Conservation (phyloP, 1,139 yeast species). For the Suhomyces terraborum region DNA sequence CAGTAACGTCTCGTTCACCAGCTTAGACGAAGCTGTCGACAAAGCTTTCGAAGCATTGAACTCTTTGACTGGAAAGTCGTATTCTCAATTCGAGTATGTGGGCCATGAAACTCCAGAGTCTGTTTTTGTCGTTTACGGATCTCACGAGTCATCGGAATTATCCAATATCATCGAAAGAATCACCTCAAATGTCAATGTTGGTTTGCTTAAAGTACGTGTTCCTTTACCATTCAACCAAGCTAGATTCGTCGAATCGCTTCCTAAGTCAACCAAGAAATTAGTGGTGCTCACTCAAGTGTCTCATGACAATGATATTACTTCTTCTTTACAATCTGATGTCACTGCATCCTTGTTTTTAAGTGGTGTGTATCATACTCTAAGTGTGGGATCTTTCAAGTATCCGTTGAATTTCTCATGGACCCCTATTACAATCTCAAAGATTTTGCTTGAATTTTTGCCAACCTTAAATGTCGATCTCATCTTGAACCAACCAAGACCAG, state of each 20-base stretch:
- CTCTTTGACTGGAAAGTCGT: slow-evolving; percentile 56
- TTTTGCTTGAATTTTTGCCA: slow-evolving; percentile 48
- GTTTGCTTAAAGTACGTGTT: slow-evolving; percentile 71
- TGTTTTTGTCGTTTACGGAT: slow-evolving; percentile 77
- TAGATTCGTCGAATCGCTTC: slow-evolving; percentile 60
- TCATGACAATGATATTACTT: slow-evolving; percentile 29
- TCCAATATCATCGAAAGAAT: slow-evolving; percentile 44
- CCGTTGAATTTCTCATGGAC: slow-evolving; percentile 59
- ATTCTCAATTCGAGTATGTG: slow-evolving; percentile 68
- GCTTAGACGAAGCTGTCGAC: slow-evolving; percentile 41
- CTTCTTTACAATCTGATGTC: slow-evolving; percentile 65
- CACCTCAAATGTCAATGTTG: slow-evolving; percentile 44
- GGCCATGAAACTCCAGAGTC: slow-evolving; percentile 65
- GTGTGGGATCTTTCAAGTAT: slow-evolving; percentile 54
- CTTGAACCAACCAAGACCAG: slow-evolving; percentile 14
- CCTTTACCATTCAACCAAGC: slow-evolving; percentile 74
- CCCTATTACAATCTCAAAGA: slow-evolving; percentile 52
- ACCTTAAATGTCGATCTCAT: slow-evolving; percentile 32
- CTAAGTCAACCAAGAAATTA: slow-evolving; percentile 57
- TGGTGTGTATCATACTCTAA: slow-evolving; percentile 41
- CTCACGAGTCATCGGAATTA: slow-evolving; percentile 63
- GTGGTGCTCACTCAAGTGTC: slow-evolving; percentile 64
- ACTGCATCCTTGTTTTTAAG: slow-evolving; percentile 68
- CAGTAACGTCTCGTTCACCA: slow-evolving; percentile 24
- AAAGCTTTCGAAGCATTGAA: slow-evolving; percentile 55